Percentiles rank a stretch among this genome's conserved stretches.
These are phyloP conservation scores for Pseudogymnoascus sp. DNA, from an alignment of 2,329 filamentous ascomycete species.

Conservation along the genomic window DNA sequence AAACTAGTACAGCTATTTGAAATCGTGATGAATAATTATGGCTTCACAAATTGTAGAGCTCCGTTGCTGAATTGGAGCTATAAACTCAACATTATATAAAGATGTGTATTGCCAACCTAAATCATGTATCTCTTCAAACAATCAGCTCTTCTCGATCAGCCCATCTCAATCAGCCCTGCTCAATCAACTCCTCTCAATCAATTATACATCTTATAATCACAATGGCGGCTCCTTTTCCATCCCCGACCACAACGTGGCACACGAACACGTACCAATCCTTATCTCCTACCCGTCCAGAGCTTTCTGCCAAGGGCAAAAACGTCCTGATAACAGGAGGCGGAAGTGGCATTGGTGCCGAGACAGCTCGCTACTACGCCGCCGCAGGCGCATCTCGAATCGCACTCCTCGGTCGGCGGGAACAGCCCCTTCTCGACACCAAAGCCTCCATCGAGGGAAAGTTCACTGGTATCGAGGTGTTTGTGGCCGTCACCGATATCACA, in stretches of 20 bases:
- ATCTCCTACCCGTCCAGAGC: conserved; percentile 33
- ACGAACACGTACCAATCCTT: conserved; percentile 31
- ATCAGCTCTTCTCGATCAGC: conserved; percentile 12
- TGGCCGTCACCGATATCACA: conserved; percentile 29
- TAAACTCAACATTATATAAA: conserved; percentile 19
- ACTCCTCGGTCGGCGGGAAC: conserved; percentile 36
- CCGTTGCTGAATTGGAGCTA: conserved; percentile 15
- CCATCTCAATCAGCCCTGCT: too few species aligned
- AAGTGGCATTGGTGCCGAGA: conserved; percentile 39
- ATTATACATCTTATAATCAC: conserved; percentile 16
- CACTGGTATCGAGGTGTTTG: conserved; percentile 29
- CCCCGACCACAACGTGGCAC: conserved; percentile 34
- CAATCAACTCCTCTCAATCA: conserved; percentile 12
- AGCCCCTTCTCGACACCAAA: conserved; percentile 32
- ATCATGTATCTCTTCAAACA: conserved; percentile 11
- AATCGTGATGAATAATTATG: conserved; percentile 11
- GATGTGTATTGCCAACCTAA: conserved; percentile 14
- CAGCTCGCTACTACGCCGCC: conserved; percentile 35
- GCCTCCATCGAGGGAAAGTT: conserved; percentile 30
- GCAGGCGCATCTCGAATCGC: conserved; percentile 38
- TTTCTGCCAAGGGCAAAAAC: conserved; percentile 34
- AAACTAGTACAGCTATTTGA: neutral
- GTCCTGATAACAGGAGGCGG: conserved; percentile 39
- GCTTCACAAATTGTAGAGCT: conserved; percentile 20
- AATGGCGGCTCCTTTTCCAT: conserved; percentile 30